Evolutionary conservation across 2,329 filamentous ascomycete genomes (phyloP).

Genomic region (Colletotrichum sp.): DNA sequence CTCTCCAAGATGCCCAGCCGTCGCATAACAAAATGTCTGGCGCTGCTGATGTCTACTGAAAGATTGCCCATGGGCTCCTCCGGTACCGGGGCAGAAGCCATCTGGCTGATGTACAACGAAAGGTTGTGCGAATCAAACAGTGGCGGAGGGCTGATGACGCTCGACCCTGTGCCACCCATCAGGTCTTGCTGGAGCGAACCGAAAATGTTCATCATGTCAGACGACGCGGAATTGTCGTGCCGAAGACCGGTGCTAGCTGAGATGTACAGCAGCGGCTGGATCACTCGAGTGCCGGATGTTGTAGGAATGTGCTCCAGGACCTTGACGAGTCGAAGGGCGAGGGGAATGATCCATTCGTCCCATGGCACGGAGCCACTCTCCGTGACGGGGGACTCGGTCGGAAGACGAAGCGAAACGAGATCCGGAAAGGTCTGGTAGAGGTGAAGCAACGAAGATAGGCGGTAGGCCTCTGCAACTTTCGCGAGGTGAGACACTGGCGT

Average conservation of each 20-base stretch:
- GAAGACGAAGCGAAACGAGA: slow-evolving; percentile 32
- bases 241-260: slow-evolving; percentile 40
- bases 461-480: slow-evolving; percentile 41
- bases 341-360: slow-evolving; percentile 41
- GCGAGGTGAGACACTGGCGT: slow-evolving; percentile 35
- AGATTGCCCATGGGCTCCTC: slow-evolving; percentile 21
- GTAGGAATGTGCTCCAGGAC: slow-evolving; percentile 39
- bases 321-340: slow-evolving; percentile 35
- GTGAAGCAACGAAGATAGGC: slow-evolving; percentile 40
- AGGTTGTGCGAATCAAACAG: slow-evolving; percentile 1
- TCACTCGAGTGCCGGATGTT: slow-evolving; percentile 38
- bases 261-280: slow-evolving; percentile 42
- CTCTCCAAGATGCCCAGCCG: slow-evolving; percentile 42
- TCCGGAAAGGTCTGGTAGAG: slow-evolving; percentile 45
- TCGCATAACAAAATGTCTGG: slow-evolving; percentile 43
- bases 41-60: slow-evolving; percentile 40
- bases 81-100: slow-evolving; percentile 16
- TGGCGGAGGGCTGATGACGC: neutral
- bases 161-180: neutral
- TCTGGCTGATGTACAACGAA: slow-evolving; percentile 15
- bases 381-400: slow-evolving; percentile 20
- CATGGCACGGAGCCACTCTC: slow-evolving; percentile 29
- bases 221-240: slow-evolving; percentile 16
- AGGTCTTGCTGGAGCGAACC: slow-evolving; percentile 16
- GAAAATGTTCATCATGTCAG: slow-evolving; percentile 8